Conservation (phyloP, 148 eudicot genomes). For the Amaranthus cruentus region DNA sequence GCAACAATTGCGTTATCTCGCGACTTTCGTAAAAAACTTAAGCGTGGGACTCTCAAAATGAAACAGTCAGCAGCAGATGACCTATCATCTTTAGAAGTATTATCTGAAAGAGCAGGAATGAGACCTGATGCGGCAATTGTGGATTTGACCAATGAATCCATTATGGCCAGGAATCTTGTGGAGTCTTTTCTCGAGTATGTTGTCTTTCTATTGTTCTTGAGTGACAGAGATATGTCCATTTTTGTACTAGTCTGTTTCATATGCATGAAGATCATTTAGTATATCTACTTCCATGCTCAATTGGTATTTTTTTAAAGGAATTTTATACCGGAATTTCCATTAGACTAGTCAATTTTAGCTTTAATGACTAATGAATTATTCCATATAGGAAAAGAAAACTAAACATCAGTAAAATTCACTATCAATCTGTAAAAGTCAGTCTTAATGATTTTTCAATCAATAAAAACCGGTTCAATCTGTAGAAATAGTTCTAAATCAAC, state of each 20-base stretch:
- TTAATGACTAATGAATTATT: no score
- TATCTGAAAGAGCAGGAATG: constrained; percentile 95
- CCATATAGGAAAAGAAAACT: no score
- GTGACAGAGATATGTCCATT: not conserved
- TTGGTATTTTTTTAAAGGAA: not conserved
- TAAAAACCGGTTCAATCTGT: no score
- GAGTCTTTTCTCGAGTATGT: constrained; percentile 95
- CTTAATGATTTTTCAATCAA: no score
- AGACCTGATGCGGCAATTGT: constrained; percentile 78
- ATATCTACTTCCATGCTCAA: not conserved
- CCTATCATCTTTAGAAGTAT: constrained; percentile 68
- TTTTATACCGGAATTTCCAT: no score
- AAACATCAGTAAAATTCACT: no score
- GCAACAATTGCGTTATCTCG: constrained; percentile 89
- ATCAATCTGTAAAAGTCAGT: no score
- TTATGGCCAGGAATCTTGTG: constrained; percentile 75
- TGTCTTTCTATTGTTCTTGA: not conserved
- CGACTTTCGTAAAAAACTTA: constrained; percentile 85
- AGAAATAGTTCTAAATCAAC: no score
- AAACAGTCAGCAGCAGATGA: constrained; percentile 44
- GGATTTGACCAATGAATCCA: constrained; percentile 80
- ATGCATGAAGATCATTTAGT: not conserved
- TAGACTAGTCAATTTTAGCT: no score
- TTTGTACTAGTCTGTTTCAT: not conserved
- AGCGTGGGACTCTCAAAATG: constrained; percentile 60